Conservation (phyloP, 305 asterid species). For the Solanum hybrid region DNA sequence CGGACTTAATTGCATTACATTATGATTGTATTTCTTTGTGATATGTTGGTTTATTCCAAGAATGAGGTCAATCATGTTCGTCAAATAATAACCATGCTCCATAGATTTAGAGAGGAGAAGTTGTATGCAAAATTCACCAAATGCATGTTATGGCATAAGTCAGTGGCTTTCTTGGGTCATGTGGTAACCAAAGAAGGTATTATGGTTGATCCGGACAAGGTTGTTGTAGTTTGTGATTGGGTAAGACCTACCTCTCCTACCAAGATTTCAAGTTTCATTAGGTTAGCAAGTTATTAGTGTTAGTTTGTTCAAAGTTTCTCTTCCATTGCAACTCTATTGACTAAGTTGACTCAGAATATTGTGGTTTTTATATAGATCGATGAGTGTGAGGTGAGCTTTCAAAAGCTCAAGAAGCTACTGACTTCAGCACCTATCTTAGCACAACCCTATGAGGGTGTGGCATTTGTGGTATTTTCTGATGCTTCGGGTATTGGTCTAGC, state of each 20-base stretch:
- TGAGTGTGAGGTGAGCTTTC: not conserved
- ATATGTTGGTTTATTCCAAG: no score
- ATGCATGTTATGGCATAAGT: not conserved
- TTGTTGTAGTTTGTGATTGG: no score
- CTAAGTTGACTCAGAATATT: not conserved
- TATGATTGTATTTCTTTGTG: not conserved
- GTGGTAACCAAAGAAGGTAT: not conserved
- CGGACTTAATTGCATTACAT: not conserved
- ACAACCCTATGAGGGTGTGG: not conserved
- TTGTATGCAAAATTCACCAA: not conserved
- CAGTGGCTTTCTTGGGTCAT: not conserved
- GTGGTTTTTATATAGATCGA: not conserved
- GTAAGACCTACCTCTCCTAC: not conserved
- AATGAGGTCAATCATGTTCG: not conserved
- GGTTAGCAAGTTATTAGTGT: not conserved
- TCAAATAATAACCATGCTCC: not conserved
- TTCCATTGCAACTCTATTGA: not conserved
- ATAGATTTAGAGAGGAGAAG: not conserved
- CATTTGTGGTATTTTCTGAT: not conserved
- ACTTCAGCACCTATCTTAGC: not conserved
- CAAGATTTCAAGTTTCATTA: not conserved
- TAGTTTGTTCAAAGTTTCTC: not conserved
- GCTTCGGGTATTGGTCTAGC: not conserved
- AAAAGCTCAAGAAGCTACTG: no score
- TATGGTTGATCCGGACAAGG: not conserved